Conservation (phyloP, 768 basidiomycete species). For the Lentinula guzmanii region DNA sequence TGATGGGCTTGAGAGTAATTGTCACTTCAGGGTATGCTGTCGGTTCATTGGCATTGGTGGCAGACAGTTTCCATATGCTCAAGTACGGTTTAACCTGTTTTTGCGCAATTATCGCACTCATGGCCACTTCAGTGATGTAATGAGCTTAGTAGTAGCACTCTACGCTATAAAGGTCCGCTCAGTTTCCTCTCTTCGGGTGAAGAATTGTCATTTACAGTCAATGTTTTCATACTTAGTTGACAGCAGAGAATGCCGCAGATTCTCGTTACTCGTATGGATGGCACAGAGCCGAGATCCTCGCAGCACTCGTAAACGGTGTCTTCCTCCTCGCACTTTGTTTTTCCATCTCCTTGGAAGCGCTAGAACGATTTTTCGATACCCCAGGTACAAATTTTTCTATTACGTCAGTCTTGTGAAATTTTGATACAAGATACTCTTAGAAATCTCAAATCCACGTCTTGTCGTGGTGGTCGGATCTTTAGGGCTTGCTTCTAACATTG, state of each 20-base stretch:
- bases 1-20: not conserved
- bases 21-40: conserved; percentile 77
- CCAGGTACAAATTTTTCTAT: conserved; percentile 46
- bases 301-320: conserved; percentile 93
- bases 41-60: conserved; percentile 90
- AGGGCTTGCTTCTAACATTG: conserved; percentile 86
- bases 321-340: conserved; percentile 92
- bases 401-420: conserved; percentile 4
- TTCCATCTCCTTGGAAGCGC: conserved; percentile 88
- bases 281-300: conserved; percentile 96
- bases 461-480: conserved; percentile 87
- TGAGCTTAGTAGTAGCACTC: conserved; percentile 91
- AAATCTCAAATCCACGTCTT: conserved; percentile 83
- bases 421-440: conserved; percentile 29
- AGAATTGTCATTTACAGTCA: not conserved
- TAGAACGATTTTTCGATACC: conserved; percentile 82
- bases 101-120: conserved; percentile 1
- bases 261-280: conserved; percentile 96
- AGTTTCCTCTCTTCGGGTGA: not conserved
- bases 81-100: conserved; percentile 50
- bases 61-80: conserved; percentile 98
- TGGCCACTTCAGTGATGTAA: conserved; percentile 70
- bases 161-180: conserved; percentile 78
- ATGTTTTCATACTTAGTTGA: conserved; percentile 40
- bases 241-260: conserved; percentile 50